Percentiles rank a stretch among this genome's conserved stretches.
Conservation (phyloP, 805 yeast genomes). For the Yamadazyma kitorensis region DNA sequence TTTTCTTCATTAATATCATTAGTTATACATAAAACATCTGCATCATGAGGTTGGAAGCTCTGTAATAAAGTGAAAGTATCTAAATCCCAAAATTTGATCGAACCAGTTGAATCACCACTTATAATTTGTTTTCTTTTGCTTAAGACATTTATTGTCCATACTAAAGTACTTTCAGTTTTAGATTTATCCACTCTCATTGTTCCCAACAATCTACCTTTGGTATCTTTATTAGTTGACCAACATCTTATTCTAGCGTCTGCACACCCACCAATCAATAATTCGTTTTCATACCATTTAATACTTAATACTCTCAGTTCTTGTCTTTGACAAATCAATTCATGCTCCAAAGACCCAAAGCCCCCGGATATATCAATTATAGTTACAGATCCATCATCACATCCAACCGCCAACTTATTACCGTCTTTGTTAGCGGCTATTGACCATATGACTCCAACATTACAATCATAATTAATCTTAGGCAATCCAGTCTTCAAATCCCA, state of each 20-base stretch:
- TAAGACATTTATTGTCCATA: constrained; percentile 79
- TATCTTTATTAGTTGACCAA: constrained; percentile 56
- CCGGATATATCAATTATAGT: constrained; percentile 82
- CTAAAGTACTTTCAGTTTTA: constrained; percentile 79
- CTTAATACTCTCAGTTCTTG: constrained; percentile 80
- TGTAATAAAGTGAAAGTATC: constrained; percentile 73
- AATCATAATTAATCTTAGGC: constrained; percentile 75
- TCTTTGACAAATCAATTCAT: constrained; percentile 71
- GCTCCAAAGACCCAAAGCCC: constrained; percentile 81
- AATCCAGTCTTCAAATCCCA: constrained; percentile 80
- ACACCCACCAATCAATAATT: constrained; percentile 83
- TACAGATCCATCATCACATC: constrained; percentile 94
- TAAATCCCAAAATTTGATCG: constrained; percentile 90
- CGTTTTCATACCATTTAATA: constrained; percentile 69
- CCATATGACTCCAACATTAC: constrained; percentile 95
- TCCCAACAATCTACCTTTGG: constrained; percentile 66
- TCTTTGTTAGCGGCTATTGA: constrained; percentile 65
- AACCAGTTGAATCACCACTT: constrained; percentile 96
- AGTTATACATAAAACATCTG: constrained; percentile 79
- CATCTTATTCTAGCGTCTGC: constrained; percentile 89
- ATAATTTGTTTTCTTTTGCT: constrained; percentile 69
- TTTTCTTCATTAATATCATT: constrained; percentile 57
- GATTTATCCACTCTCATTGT: constrained; percentile 92
- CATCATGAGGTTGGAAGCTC: constrained; percentile 80
- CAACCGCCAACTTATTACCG: constrained; percentile 72